Evolutionary conservation across 169 alveolate species (phyloP).

Genomic region (Neospora caninum): DNA sequence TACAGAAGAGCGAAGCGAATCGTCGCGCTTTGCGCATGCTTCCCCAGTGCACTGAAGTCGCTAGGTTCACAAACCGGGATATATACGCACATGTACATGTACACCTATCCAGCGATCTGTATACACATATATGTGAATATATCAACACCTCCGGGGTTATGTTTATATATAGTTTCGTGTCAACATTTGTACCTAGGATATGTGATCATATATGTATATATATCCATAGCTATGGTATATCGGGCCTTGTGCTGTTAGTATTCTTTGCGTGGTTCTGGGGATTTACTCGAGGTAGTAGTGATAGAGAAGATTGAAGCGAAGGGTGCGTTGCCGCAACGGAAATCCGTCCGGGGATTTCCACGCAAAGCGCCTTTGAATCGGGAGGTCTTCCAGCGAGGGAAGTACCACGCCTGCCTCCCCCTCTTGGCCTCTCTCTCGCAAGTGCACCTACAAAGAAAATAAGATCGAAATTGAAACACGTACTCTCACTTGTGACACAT

Average conservation of each 20-base stretch:
- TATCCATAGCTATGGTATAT: neutral
- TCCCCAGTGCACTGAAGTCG: too few relatives aligned
- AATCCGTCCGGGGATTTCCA: neutral
- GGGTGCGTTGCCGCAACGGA: neutral
- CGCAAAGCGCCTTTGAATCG: constrained; percentile 33
- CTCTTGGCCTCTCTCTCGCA: neutral
- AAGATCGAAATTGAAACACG: neutral
- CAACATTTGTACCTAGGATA: too few relatives aligned
- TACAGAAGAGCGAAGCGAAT: too few relatives aligned
- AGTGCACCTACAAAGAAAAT: neutral
- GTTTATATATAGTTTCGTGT: too few relatives aligned
- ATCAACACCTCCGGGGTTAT: too few relatives aligned
- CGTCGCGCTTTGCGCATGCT: too few relatives aligned
- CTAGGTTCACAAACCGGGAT: too few relatives aligned
- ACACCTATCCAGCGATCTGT: too few relatives aligned
- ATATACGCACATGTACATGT: too few relatives aligned
- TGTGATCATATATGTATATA: neutral
- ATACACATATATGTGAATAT: too few relatives aligned
- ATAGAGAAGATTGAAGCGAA: constrained; percentile 30
- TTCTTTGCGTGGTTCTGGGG: neutral
- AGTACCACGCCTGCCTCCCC: neutral
- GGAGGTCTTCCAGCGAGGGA: constrained; percentile 23
- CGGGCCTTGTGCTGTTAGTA: neutral
- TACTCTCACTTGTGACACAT: neutral
- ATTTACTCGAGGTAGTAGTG: constrained; percentile 20